Evolutionary conservation across 805 yeast genomes (phyloP).

Genomic region (Candida easanensis): DNA sequence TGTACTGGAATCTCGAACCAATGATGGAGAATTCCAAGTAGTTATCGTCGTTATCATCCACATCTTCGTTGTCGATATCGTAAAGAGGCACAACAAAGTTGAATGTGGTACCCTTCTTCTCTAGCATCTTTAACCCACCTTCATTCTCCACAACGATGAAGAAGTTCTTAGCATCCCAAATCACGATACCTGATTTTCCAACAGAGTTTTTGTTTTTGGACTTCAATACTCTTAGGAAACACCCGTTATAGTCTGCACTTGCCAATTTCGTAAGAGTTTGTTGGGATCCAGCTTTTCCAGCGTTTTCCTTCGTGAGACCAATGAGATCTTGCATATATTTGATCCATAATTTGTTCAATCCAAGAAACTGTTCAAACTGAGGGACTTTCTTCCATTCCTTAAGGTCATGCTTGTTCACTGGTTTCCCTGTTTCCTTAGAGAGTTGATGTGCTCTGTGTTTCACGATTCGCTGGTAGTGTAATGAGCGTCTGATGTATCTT

Average conservation of each 20-base stretch:
- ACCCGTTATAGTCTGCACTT: slow-evolving; percentile 80
- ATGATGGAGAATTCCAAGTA: slow-evolving; percentile 60
- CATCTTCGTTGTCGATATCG: slow-evolving; percentile 12
- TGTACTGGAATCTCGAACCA: slow-evolving; percentile 75
- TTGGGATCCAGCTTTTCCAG: slow-evolving; percentile 24
- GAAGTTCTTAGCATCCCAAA: slow-evolving; percentile 79
- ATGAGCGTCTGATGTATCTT: slow-evolving; percentile 24
- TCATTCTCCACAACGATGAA: slow-evolving; percentile 55
- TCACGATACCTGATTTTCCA: slow-evolving; percentile 70
- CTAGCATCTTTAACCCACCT: slow-evolving; percentile 66
- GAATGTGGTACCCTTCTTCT: slow-evolving; percentile 68
- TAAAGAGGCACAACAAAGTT: slow-evolving; percentile 42
- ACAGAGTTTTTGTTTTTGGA: slow-evolving; percentile 54
- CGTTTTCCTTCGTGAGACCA: slow-evolving; percentile 29
- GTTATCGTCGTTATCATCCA: slow-evolving; percentile 31
- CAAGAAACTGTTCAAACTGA: slow-evolving; percentile 48
- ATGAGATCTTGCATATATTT: slow-evolving; percentile 59
- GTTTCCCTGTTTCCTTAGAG: neutral
- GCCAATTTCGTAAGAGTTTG: slow-evolving; percentile 55
- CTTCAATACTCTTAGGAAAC: slow-evolving; percentile 55
- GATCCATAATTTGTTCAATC: slow-evolving; percentile 71
- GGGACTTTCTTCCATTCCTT: slow-evolving; percentile 28
- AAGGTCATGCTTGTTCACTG: slow-evolving; percentile 19
- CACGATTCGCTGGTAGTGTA: slow-evolving; percentile 25
- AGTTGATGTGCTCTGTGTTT: slow-evolving; percentile 24